These are phyloP conservation scores for Pilasporangium apinafurcum DNA, from an alignment of 352 stramenopile species.

Conservation along the genomic window DNA sequence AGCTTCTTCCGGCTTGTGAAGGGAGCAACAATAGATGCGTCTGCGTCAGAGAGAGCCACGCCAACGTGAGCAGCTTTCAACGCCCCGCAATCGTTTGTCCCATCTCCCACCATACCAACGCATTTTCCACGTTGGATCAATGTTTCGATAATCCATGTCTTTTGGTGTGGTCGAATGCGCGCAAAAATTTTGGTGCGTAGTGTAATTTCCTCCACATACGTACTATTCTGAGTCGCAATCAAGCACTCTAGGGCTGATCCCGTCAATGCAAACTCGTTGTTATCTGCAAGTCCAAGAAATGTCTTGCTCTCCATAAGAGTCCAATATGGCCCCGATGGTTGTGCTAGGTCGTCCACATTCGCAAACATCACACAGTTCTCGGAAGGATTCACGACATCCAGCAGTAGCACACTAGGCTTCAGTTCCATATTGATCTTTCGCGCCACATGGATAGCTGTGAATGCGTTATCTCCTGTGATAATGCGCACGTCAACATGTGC, in stretches of 20 bases:
- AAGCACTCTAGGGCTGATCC: constrained; percentile 51
- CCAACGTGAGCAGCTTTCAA: constrained; percentile 89
- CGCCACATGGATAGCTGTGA: constrained; percentile 68
- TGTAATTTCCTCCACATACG: constrained; percentile 53
- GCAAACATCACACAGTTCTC: constrained; percentile 35
- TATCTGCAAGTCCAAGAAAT: constrained; percentile 42
- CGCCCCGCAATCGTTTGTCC: constrained; percentile 88
- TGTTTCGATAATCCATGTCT: constrained; percentile 73
- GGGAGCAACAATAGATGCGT: constrained; percentile 88
- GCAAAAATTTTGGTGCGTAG: constrained; percentile 61
- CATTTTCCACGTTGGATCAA: constrained; percentile 45
- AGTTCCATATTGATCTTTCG: constrained; percentile 75
- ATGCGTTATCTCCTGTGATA: constrained; percentile 85
- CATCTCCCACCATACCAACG: constrained; percentile 70
- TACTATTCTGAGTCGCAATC: constrained; percentile 10
- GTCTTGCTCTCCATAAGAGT: constrained; percentile 28
- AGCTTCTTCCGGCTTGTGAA: constrained; percentile 86
- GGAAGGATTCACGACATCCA: constrained; percentile 21
- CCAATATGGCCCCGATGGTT: constrained; percentile 17
- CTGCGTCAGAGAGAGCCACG: constrained; percentile 81
- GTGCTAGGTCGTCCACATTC: constrained; percentile 52
- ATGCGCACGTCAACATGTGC: constrained; percentile 80
- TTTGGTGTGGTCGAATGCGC: constrained; percentile 66
- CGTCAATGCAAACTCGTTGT: constrained; percentile 62
- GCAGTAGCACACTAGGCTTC: constrained; percentile 36